phyloP scores from a whole-genome alignment of 805 yeast species.

The Saturnispora zaruensis region DNA sequence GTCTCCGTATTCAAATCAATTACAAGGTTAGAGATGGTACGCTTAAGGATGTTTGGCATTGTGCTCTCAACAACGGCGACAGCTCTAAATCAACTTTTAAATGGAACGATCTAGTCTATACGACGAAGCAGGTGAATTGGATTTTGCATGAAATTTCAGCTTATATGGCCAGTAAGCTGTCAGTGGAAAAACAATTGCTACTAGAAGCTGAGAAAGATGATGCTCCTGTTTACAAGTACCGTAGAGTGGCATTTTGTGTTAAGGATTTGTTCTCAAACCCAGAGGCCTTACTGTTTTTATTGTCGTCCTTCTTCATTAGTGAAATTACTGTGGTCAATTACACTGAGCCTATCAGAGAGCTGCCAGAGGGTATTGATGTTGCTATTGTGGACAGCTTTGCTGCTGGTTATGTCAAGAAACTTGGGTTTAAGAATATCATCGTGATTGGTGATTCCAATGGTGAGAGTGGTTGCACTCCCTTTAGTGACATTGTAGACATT shows the following conservation, averaged over 20 bases:
- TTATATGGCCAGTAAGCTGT: slow-evolving; percentile 8
- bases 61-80: slow-evolving; percentile 29
- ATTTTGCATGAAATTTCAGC: slow-evolving; percentile 1
- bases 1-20: slow-evolving; percentile 54
- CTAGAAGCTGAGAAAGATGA: not conserved
- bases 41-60: slow-evolving; percentile 64
- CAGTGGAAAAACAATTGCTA: not conserved
- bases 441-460: slow-evolving; percentile 19
- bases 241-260: slow-evolving; percentile 6
- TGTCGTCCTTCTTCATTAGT: slow-evolving; percentile 28
- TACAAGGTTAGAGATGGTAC: slow-evolving; percentile 69
- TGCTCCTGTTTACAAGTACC: not conserved
- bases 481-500: slow-evolving; percentile 4
- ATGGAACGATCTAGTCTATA: not conserved
- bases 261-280: slow-evolving; percentile 15
- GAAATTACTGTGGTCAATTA: slow-evolving; percentile 34
- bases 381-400: slow-evolving; percentile 17
- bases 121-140: slow-evolving; percentile 8
- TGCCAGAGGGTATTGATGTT: slow-evolving; percentile 32
- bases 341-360: slow-evolving; percentile 35
- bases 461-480: not conserved
- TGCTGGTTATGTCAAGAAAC: slow-evolving; percentile 6
- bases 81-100: not conserved
- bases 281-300: slow-evolving; percentile 19
- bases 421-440: slow-evolving; percentile 22